Base-by-base conservation (phyloP, 2,329 filamentous ascomycete species). In the Endoconidiophora laricicola region DNA sequence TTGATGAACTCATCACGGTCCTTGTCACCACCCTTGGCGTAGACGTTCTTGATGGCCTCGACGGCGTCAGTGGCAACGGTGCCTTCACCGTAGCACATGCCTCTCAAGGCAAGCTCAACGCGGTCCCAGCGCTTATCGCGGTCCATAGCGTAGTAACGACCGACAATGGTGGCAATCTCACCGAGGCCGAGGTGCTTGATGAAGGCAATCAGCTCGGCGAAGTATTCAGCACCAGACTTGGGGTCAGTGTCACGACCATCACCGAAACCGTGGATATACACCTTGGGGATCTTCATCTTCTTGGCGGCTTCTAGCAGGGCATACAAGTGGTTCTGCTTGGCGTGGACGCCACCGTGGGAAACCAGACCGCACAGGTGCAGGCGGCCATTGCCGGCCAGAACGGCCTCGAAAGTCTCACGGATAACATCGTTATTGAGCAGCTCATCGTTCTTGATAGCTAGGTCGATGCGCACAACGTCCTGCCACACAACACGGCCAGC, bases 81-180 rank as follows among this genome's bases (percentile, higher is more conserved):
- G 53, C 91, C 91, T 66, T 95, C 86, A 54, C 91, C 90, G 10
- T 76, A 71, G 43, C 94, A 70, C 59, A 98, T 63, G 54, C 86
- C 91, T 69, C 91, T 90, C 63, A 98, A 71, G 58, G 83, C 91
- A 58, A 94, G 60, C 71, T 95, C 86, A 57, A 94, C 74, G 63
- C 91, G 78, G 63, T 98, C 91, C 91, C 91, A 98, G 65, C 91
- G 80, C 86, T 96, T 96, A 67, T 98, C 91, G 58, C 91, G 88
- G 72, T 98, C 91, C 91, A 98, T 98, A 67, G 87, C 86, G 66
- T 85, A 98, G 79, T 96, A 98, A 58, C 90, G 81, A 54, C 91
- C 91, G 54, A 96, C 90, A 44, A 96, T 77, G 37, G 91, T 95
- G 29, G 86, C 90, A 56, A 98, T 77, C 67, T 95, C 76, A 57